Conservation (phyloP, 768 basidiomycete genomes). For the Amanita rubescens region DNA sequence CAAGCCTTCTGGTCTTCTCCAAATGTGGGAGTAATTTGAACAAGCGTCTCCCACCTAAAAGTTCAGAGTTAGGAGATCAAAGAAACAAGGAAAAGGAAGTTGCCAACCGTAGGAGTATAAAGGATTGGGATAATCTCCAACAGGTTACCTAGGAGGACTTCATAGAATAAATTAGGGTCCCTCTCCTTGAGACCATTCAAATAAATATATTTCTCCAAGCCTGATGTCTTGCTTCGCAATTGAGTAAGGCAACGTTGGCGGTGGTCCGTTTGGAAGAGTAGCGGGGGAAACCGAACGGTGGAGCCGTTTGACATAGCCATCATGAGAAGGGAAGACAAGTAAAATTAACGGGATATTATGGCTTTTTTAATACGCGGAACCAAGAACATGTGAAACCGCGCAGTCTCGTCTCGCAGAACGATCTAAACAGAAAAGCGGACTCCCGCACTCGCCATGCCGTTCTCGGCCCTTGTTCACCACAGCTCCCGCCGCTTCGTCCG, state of each 20-base stretch:
- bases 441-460: not conserved
- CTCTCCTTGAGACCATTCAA: slow-evolving; percentile 56
- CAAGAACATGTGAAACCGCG: not conserved
- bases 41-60: slow-evolving; percentile 67
- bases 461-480: slow-evolving; percentile 44
- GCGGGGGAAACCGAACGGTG: slow-evolving; percentile 35
- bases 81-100: not conserved
- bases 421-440: not conserved
- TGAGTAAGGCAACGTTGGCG: slow-evolving; percentile 49
- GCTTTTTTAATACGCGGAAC: not conserved
- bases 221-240: slow-evolving; percentile 45
- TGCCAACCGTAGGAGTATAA: slow-evolving; percentile 63
- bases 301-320: not conserved
- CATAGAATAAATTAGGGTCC: slow-evolving; percentile 61
- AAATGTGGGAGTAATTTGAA: slow-evolving; percentile 62
- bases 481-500: slow-evolving; percentile 58
- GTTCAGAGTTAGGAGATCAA: slow-evolving; percentile 9
- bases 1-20: slow-evolving; percentile 53
- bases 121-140: slow-evolving; percentile 62
- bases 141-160: slow-evolving; percentile 53
- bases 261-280: slow-evolving; percentile 43
- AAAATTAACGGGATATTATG: slow-evolving; percentile 15
- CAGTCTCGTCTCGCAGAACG: not conserved
- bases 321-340: slow-evolving; percentile 8
- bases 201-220: slow-evolving; percentile 67